A percentile compares a stretch with the other conserved stretches of the same genome.
phyloP scores from a whole-genome alignment of 345 rosid genomes.

The Gossypium sturtianum region DNA sequence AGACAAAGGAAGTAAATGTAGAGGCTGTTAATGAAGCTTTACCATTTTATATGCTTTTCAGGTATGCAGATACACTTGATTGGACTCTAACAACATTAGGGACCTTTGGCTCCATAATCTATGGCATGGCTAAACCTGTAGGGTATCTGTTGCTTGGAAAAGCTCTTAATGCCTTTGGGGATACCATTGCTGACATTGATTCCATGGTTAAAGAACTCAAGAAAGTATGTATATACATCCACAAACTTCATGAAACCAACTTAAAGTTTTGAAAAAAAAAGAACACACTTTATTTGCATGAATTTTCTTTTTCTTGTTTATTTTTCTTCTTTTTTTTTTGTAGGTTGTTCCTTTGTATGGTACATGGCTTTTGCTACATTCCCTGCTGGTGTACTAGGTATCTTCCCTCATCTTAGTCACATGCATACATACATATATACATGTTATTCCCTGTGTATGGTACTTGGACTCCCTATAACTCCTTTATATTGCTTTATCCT shows the following conservation, averaged over 20 bases:
- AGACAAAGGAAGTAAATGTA: neutral
- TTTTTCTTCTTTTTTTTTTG: neutral
- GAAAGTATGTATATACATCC: constrained; percentile 18
- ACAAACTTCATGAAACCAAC: neutral
- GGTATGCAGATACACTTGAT: constrained; percentile 44
- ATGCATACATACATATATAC: too few relatives aligned
- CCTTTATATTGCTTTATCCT: neutral
- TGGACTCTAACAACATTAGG: constrained; percentile 50
- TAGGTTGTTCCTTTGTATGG: constrained; percentile 58
- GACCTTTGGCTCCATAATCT: constrained; percentile 43
- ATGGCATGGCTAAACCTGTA: constrained; percentile 53
- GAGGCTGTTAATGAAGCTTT: neutral
- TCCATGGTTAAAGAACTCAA: constrained; percentile 35
- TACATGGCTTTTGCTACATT: constrained; percentile 66
- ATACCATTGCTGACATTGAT: constrained; percentile 13
- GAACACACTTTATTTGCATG: too few relatives aligned
- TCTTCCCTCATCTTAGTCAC: neutral
- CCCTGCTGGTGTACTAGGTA: constrained; percentile 64
- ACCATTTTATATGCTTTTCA: constrained; percentile 39
- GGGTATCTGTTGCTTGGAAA: constrained; percentile 54
- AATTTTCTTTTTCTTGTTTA: too few relatives aligned
- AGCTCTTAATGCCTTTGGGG: constrained; percentile 53
- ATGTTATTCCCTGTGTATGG: too few relatives aligned
- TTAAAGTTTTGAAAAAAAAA: too few relatives aligned
- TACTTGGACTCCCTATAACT: neutral